Percentiles rank a stretch among this genome's conserved stretches.
Evolutionary conservation across 2,329 filamentous ascomycete genomes (phyloP).

Genomic region (Lecanicillium sp.): DNA sequence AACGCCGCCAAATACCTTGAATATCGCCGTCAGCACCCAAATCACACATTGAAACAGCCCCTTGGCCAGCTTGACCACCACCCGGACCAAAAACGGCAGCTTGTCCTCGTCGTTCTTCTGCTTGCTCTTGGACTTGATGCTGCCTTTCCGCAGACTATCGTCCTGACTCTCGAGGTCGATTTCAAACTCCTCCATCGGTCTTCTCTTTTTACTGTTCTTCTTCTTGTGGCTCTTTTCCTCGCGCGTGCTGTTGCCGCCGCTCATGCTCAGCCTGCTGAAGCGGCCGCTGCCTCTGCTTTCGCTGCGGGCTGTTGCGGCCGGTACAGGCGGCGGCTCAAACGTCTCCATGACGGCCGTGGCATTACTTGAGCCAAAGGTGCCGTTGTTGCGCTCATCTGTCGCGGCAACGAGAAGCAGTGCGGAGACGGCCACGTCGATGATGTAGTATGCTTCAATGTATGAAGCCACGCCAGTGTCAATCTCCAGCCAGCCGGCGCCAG

Average conservation of each 20-base stretch:
- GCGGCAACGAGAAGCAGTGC: constrained; percentile 53
- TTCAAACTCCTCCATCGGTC: constrained; percentile 48
- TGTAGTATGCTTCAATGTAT: constrained; percentile 52
- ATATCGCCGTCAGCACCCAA: constrained; percentile 47
- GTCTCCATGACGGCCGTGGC: constrained; percentile 34
- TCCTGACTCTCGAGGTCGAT: constrained; percentile 57
- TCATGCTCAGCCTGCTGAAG: constrained; percentile 20
- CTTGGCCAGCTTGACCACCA: constrained; percentile 41
- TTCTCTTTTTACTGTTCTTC: constrained; percentile 23
- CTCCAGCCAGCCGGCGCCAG: constrained; percentile 52
- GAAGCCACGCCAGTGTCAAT: constrained; percentile 53
- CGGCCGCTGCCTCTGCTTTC: constrained; percentile 10
- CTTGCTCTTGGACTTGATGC: constrained; percentile 26
- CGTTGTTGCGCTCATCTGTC: constrained; percentile 41
- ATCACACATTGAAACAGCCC: constrained; percentile 50
- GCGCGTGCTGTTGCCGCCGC: constrained; percentile 17
- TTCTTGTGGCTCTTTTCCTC: constrained; percentile 14
- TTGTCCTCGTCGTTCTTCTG: constrained; percentile 35
- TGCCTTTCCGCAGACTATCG: constrained; percentile 30
- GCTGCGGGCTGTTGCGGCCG: constrained; percentile 12
- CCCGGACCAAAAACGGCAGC: constrained; percentile 41
- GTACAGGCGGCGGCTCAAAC: constrained; percentile 50
- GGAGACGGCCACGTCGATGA: constrained; percentile 54
- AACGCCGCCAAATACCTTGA: constrained; percentile 45
- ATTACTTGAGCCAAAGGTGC: constrained; percentile 3